Percentiles rank a stretch among this genome's conserved stretches.
Evolutionary conservation across 345 rosid species (phyloP).

Genomic region (Euphorbia peplus): DNA sequence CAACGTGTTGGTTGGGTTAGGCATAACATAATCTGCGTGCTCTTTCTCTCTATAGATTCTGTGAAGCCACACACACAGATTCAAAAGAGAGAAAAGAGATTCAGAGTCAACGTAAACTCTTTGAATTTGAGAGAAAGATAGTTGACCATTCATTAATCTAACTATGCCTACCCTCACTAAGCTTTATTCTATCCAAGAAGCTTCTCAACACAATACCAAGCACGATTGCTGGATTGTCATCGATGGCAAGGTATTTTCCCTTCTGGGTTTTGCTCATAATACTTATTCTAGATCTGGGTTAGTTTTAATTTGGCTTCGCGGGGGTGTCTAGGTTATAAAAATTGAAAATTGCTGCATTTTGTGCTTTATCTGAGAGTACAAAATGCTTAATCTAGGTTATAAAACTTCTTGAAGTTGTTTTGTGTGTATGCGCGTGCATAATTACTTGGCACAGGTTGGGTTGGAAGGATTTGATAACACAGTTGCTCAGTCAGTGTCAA

Average conservation of each 20-base stretch:
- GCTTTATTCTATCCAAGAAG: conserved; percentile 69
- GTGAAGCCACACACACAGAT: no score
- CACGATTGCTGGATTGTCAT: conserved; percentile 93
- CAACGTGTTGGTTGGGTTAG: no score
- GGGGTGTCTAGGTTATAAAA: no score
- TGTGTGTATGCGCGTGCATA: neutral
- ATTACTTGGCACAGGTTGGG: neutral
- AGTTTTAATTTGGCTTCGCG: no score
- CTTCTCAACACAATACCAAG: conserved; percentile 58
- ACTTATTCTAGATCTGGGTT: neutral
- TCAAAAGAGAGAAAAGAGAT: neutral
- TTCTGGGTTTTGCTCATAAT: neutral
- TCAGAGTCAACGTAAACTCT: neutral
- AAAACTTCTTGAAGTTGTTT: neutral
- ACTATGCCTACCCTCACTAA: conserved; percentile 74
- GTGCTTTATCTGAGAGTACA: neutral
- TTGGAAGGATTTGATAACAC: neutral
- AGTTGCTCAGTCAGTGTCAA: neutral
- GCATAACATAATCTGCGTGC: no score
- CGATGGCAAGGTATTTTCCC: conserved; percentile 70
- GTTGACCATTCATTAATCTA: no score
- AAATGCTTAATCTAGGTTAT: no score
- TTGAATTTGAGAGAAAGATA: neutral
- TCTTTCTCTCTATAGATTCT: no score
- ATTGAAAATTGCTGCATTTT: conserved; percentile 1